These are phyloP conservation scores for Schizonepeta tenuifolia DNA, from an alignment of 257 asterid genomes.

Conservation along the genomic window DNA sequence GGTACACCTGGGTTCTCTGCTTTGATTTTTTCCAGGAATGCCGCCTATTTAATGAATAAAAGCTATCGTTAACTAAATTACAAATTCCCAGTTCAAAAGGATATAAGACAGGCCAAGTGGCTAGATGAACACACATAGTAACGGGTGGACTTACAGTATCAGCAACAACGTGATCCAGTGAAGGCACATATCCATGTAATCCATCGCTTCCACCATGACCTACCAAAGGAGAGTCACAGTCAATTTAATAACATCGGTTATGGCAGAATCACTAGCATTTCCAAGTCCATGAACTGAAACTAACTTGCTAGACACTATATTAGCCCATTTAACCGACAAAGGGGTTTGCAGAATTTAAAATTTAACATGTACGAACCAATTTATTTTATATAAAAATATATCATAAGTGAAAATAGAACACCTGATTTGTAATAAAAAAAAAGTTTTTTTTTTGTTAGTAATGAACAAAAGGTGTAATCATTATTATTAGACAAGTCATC, in stretches of 20 bases:
- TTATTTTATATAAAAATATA: too few relatives aligned
- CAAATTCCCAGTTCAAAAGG: neutral
- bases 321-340: neutral
- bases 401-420: neutral
- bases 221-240: slow-evolving; percentile 37
- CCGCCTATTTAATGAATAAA: slow-evolving; percentile 52
- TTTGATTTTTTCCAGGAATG: slow-evolving; percentile 75
- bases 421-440: neutral
- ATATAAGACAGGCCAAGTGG: neutral
- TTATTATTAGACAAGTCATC: neutral
- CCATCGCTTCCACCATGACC: slow-evolving; percentile 99
- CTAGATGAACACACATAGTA: neutral
- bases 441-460: too few relatives aligned
- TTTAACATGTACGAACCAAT: too few relatives aligned
- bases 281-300: neutral
- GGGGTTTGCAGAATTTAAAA: too few relatives aligned
- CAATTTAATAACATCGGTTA: slow-evolving; percentile 2
- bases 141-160: slow-evolving; percentile 78
- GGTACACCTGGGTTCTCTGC: slow-evolving; percentile 78
- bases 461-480: neutral
- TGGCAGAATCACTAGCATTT: slow-evolving; percentile 3
- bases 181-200: slow-evolving; percentile 98
- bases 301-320: neutral
- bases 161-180: slow-evolving; percentile 93
- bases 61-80: slow-evolving; percentile 9